Evolutionary conservation across 164 flowering plant genomes (phyloP).

Genomic region (Dillenia turbinata): DNA sequence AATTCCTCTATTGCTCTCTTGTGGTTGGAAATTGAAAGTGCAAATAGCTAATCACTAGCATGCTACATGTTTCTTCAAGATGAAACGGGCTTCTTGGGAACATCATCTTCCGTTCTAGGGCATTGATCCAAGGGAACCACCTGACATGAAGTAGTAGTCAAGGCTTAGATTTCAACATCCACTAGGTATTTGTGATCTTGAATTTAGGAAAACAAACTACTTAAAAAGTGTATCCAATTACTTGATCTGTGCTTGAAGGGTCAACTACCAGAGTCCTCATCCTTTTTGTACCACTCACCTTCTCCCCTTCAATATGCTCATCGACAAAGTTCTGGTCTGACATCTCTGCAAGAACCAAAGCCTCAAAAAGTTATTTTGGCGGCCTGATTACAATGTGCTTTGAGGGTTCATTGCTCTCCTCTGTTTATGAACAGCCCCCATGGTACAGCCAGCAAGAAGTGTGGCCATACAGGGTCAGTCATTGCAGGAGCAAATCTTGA

Average conservation of each 20-base stretch:
- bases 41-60: no score
- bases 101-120: conserved; percentile 8
- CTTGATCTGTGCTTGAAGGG: conserved; percentile 39
- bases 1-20: no score
- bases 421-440: no score
- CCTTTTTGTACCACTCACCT: conserved; percentile 22
- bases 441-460: no score
- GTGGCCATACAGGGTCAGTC: no score
- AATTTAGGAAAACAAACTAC: not conserved
- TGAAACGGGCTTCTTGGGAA: conserved; percentile 4
- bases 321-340: conserved; percentile 74
- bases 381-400: no score
- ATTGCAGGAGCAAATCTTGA: no score
- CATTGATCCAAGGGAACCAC: conserved; percentile 33
- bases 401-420: no score
- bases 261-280: conserved; percentile 13
- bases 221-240: conserved; percentile 8
- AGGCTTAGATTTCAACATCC: not conserved
- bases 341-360: conserved; percentile 39
- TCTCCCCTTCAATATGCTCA: conserved; percentile 37
- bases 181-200: not conserved
- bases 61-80: no score
- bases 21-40: no score
- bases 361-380: no score
- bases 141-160: conserved; percentile 13